Percentiles rank a stretch among this genome's conserved stretches.
Conservation (phyloP, 495 filamentous ascomycete species). For the Podospora appendiculata region DNA sequence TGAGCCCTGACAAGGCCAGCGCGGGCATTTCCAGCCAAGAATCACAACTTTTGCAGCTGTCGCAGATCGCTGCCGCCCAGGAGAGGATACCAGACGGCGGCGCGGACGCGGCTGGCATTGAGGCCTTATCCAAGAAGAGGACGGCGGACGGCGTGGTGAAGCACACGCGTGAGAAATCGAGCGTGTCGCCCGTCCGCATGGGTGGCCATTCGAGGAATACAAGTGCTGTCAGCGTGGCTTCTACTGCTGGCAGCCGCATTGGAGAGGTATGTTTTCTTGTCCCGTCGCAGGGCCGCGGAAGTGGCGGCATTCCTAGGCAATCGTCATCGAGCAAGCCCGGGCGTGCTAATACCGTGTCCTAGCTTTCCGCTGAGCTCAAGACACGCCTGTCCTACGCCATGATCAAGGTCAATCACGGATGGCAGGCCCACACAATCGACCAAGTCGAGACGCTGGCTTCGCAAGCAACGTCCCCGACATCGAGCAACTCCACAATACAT, state of each 20-base stretch:
- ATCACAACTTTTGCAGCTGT: conserved; percentile 44
- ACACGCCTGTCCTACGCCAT: conserved; percentile 81
- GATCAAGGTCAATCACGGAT: conserved; percentile 82
- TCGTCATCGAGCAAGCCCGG: too few relatives aligned
- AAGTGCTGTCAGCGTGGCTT: conserved; percentile 51
- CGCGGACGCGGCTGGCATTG: conserved; percentile 11
- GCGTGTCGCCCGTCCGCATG: conserved; percentile 28
- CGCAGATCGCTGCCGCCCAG: conserved; percentile 45
- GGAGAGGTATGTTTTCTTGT: conserved; percentile 53
- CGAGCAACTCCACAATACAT: conserved; percentile 44
- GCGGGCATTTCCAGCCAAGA: conserved; percentile 34
- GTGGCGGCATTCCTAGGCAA: too few relatives aligned
- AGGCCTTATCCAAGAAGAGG: conserved; percentile 44
- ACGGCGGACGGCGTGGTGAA: conserved; percentile 61
- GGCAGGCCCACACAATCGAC: conserved; percentile 60
- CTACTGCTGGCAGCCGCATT: conserved; percentile 53
- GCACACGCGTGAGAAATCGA: conserved; percentile 29
- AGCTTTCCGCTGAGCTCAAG: conserved; percentile 71
- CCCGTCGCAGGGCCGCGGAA: too few relatives aligned
- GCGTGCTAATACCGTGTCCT: conserved; percentile 12
- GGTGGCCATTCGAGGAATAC: conserved; percentile 59
- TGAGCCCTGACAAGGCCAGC: conserved; percentile 27
- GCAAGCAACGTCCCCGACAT: conserved; percentile 50
- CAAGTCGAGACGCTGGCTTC: conserved; percentile 64
- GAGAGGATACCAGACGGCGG: conserved; percentile 32